A percentile compares a stretch with the other conserved stretches of the same genome.
Evolutionary conservation across 202 grass and related monocot genomes (phyloP).

Genomic region (Brachypodium distachyon): DNA sequence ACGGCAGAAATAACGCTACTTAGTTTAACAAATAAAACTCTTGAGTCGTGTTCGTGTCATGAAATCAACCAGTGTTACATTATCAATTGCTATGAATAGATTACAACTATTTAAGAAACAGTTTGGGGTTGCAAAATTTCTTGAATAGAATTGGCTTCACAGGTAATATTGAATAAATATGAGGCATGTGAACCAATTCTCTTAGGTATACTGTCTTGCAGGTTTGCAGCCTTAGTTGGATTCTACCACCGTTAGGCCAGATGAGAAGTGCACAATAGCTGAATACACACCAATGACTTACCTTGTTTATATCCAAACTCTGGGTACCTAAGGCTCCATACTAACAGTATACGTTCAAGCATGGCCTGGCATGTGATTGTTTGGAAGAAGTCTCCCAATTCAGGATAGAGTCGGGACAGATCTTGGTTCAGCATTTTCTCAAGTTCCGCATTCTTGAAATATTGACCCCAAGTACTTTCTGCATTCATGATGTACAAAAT

Average conservation of each 20-base stretch:
- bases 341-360: slow-evolving; percentile 80
- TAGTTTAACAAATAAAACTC: not conserved
- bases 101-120: not conserved
- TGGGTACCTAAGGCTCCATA: slow-evolving; percentile 94
- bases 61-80: not conserved
- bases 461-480: slow-evolving; percentile 96
- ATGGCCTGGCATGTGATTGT: slow-evolving; percentile 69
- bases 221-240: not conserved
- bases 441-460: slow-evolving; percentile 89
- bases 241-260: not conserved
- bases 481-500: slow-evolving; percentile 22
- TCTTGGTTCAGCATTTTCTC: slow-evolving; percentile 95
- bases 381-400: slow-evolving; percentile 77
- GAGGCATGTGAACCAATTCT: slow-evolving; percentile 3
- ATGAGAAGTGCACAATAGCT: slow-evolving; percentile 8
- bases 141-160: not conserved
- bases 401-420: slow-evolving; percentile 81
- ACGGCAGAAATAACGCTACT: not conserved
- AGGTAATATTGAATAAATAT: not conserved
- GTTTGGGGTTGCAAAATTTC: not conserved
- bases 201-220: not conserved
- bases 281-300: slow-evolving; percentile 17
- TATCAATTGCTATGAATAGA: not conserved
- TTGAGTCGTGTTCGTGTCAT: not conserved
- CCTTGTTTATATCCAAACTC: slow-evolving; percentile 94